Evolutionary conservation across 192 early-diverging fungal genomes (phyloP).

Genomic region (Entomortierella parvispora): DNA sequence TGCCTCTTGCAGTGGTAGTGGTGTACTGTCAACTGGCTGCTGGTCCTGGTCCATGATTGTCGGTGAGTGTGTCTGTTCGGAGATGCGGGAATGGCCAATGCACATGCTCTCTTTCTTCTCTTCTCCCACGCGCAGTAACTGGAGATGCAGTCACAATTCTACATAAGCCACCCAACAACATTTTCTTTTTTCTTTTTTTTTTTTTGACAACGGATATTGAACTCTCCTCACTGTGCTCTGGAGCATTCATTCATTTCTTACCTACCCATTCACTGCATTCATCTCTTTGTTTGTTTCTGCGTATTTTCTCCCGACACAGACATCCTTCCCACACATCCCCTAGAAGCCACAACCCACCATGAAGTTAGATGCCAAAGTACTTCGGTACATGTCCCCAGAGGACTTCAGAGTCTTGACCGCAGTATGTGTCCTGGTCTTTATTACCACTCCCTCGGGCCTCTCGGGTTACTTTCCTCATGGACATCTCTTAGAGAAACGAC

Average conservation of each 20-base stretch:
- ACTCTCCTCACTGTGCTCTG: not conserved
- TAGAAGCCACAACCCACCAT: slow-evolving; percentile 54
- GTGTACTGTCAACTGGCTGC: not conserved
- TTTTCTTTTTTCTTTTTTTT: slow-evolving; percentile 29
- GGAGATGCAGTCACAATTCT: slow-evolving; percentile 1
- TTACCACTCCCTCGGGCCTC: not conserved
- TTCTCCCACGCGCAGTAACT: too few relatives aligned
- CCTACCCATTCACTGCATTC: too few relatives aligned
- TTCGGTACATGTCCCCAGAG: slow-evolving; percentile 93
- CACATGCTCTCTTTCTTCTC: not conserved
- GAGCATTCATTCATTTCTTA: too few relatives aligned
- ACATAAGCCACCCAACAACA: slow-evolving; percentile 32
- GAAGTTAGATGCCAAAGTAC: slow-evolving; percentile 95
- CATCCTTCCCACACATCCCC: not conserved
- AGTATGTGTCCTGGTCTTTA: slow-evolving; percentile 62
- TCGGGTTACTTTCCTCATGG: not conserved
- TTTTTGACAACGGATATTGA: not conserved
- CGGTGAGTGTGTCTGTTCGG: not conserved
- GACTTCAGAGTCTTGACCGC: slow-evolving; percentile 98
- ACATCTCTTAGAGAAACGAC: too few relatives aligned
- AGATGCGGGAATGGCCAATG: not conserved
- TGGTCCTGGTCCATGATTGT: slow-evolving; percentile 5
- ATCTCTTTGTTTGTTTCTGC: too few relatives aligned
- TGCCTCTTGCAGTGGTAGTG: not conserved
- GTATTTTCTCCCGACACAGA: not conserved